Evolutionary conservation across 139 green algal genomes (phyloP).

Genomic region (Pleodorina starrii): DNA sequence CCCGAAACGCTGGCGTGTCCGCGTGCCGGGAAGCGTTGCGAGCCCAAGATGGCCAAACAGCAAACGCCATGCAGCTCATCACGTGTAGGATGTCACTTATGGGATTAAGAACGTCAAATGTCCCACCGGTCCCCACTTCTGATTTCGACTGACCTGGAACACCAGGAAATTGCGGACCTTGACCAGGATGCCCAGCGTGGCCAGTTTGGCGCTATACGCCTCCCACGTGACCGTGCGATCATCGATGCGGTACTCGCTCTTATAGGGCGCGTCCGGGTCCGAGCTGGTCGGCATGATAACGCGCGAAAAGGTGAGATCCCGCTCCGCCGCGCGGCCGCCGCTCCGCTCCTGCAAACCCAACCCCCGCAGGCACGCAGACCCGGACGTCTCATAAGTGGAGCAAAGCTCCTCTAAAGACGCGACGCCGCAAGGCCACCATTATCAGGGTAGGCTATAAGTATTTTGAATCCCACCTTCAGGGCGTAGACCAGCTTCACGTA

Average conservation of each 20-base stretch:
- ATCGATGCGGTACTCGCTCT: constrained; percentile 87
- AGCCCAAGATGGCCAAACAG: no score
- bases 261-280: constrained; percentile 34
- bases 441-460: no score
- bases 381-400: no score
- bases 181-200: constrained; percentile 90
- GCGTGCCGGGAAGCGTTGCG: no score
- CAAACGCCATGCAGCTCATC: no score
- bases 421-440: no score
- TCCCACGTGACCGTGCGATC: constrained; percentile 82
- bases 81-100: no score
- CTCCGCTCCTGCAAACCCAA: background rate
- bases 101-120: no score
- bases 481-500: constrained; percentile 87
- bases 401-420: no score
- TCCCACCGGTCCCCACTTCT: no score
- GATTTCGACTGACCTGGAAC: constrained; percentile 92
- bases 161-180: constrained; percentile 98
- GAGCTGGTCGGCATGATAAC: constrained; percentile 76
- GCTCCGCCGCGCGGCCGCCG: background rate
- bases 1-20: no score
- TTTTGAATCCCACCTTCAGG: constrained; percentile 37
- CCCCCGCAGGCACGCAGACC: background rate
- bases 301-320: constrained; percentile 83
- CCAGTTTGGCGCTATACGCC: constrained; percentile 88